Evolutionary conservation across 352 stramenopile genomes (phyloP).

Genomic region (Globisporangium takayamanum): DNA sequence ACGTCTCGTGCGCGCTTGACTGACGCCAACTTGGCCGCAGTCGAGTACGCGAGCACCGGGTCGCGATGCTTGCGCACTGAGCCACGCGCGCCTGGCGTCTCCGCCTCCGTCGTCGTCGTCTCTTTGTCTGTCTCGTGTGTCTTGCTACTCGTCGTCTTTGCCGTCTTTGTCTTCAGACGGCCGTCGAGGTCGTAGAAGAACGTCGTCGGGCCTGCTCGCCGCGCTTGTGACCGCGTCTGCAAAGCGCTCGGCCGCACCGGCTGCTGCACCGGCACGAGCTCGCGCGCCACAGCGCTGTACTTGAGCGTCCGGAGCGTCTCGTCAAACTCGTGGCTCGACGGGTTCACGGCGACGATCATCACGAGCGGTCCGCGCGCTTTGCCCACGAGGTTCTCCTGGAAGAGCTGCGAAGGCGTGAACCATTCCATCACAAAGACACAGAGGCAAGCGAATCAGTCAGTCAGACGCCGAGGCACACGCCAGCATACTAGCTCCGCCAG

Average conservation of each 20-base stretch:
- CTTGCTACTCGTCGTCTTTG: too few species aligned
- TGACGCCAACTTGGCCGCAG: background rate
- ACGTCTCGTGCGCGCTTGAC: background rate
- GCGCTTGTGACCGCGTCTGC: slow-evolving; percentile 8
- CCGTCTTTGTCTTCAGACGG: slow-evolving; percentile 24
- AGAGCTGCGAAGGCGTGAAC: slow-evolving; percentile 56
- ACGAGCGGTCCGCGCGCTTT: slow-evolving; percentile 80
- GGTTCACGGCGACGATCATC: slow-evolving; percentile 97
- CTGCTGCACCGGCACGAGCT: slow-evolving; percentile 67
- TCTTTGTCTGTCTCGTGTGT: slow-evolving; percentile 13
- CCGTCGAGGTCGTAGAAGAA: slow-evolving; percentile 51
- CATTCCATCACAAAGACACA: background rate
- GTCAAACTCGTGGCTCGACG: slow-evolving; percentile 91
- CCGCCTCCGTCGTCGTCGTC: slow-evolving; percentile 3
- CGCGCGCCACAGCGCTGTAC: slow-evolving; percentile 90
- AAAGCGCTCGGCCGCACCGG: slow-evolving; percentile 23
- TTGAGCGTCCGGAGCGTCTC: slow-evolving; percentile 94
- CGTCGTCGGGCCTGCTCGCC: slow-evolving; percentile 9
- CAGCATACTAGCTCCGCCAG: too few species aligned
- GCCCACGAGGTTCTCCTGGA: slow-evolving; percentile 92
- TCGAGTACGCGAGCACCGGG: slow-evolving; percentile 1
- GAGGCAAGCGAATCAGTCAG: background rate
- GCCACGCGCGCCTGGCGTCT: background rate
- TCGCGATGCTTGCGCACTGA: background rate
- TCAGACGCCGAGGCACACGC: too few species aligned